Conservation (phyloP, 805 yeast species). For the Millerago galiae region DNA sequence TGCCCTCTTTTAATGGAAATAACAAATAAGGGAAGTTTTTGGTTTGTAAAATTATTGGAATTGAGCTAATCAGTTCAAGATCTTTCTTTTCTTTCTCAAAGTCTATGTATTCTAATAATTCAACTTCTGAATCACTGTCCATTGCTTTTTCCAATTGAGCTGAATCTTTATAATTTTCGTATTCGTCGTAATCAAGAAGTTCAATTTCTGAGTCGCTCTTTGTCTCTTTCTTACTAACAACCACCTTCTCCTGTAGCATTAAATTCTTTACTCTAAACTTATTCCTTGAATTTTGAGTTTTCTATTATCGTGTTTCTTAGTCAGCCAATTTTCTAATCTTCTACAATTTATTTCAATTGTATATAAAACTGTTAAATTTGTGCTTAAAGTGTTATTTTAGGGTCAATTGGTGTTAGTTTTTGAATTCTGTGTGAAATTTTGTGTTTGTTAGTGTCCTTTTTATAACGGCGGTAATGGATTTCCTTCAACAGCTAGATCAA, state of each 20-base stretch:
- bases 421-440: no score
- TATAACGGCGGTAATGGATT: conserved; percentile 7
- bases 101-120: conserved; percentile 11
- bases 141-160: not conserved
- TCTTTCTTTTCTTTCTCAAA: not conserved
- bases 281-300: no score
- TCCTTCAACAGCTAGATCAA: conserved; percentile 8
- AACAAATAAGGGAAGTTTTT: conserved; percentile 16
- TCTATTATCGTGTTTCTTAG: no score
- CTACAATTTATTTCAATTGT: no score
- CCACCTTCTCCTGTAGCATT: not conserved
- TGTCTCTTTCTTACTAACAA: not conserved
- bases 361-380: no score
- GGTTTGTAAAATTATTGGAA: conserved; percentile 13
- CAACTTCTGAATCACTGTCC: conserved; percentile 1
- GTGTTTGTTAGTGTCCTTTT: no score
- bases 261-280: not conserved
- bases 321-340: no score
- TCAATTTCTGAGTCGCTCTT: conserved; percentile 4
- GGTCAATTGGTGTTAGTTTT: no score
- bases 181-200: conserved; percentile 5
- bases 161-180: not conserved
- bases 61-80: not conserved
- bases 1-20: conserved; percentile 12
- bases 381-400: no score